Conservation (phyloP, 306 rosid species). For the Casuarina cunninghamiana region DNA sequence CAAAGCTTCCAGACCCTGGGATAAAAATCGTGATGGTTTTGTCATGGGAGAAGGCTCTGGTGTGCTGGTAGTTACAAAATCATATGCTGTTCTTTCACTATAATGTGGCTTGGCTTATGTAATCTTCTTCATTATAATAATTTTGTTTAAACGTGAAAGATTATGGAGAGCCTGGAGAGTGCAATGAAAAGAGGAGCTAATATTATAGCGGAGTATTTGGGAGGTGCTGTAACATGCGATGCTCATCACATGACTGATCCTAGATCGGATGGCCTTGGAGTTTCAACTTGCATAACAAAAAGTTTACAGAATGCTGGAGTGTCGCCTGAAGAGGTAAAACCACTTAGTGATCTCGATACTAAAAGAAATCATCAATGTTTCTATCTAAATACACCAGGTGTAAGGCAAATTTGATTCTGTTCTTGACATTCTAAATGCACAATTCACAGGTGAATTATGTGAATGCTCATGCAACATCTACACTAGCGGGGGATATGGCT, state of each 20-base stretch:
- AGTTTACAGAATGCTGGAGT: constrained; percentile 68
- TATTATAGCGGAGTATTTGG: constrained; percentile 66
- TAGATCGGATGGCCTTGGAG: constrained; percentile 70
- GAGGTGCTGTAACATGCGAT: constrained; percentile 70
- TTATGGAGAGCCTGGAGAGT: constrained; percentile 76
- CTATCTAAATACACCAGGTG: not conserved
- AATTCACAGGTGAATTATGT: constrained; percentile 64
- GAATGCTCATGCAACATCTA: constrained; percentile 85
- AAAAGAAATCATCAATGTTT: not conserved
- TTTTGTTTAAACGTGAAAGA: constrained; percentile 26
- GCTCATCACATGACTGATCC: constrained; percentile 85
- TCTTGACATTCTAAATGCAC: not conserved
- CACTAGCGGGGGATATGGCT: constrained; percentile 71
- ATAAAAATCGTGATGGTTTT: constrained; percentile 71
- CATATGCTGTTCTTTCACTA: not conserved
- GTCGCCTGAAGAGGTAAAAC: constrained; percentile 66
- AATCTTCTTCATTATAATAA: not conserved
- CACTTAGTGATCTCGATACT: not conserved
- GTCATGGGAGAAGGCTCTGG: constrained; percentile 79
- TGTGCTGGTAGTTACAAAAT: constrained; percentile 49
- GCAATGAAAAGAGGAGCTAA: constrained; percentile 64
- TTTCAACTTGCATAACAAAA: constrained; percentile 61
- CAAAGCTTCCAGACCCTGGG: constrained; percentile 81
- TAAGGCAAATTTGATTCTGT: constrained; percentile 12
- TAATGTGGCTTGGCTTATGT: not conserved